Evolutionary conservation across 2,329 filamentous ascomycete genomes (phyloP).

Genomic region (Ascochyta pisi): DNA sequence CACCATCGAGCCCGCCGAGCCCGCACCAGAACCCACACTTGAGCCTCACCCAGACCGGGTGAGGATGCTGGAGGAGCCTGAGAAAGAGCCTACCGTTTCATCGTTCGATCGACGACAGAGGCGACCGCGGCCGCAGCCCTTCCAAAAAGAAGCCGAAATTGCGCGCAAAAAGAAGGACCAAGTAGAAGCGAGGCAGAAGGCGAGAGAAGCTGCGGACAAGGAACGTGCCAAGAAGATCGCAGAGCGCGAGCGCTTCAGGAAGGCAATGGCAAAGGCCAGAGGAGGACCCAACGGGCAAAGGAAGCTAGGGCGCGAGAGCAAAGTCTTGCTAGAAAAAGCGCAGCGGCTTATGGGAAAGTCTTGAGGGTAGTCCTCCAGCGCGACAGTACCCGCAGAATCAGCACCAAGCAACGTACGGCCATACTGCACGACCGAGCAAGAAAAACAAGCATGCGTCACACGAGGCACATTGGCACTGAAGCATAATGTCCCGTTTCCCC

Average conservation of each 20-base stretch:
- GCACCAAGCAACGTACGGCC: background rate
- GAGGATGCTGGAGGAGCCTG: conserved; percentile 61
- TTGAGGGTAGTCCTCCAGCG: conserved; percentile 11
- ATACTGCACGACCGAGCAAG: background rate
- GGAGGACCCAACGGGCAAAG: conserved; percentile 73
- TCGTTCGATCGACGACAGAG: conserved; percentile 32
- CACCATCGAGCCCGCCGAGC: conserved; percentile 29
- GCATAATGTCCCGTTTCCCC: background rate
- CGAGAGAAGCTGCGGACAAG: conserved; percentile 68
- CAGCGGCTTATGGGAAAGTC: conserved; percentile 67
- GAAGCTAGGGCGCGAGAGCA: conserved; percentile 82
- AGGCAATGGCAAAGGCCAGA: conserved; percentile 67
- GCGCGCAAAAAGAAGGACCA: conserved; percentile 66
- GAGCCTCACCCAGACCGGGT: conserved; percentile 68
- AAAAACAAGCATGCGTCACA: background rate
- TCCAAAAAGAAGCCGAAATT: conserved; percentile 52
- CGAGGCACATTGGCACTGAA: background rate
- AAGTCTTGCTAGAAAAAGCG: conserved; percentile 77
- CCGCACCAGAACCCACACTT: conserved; percentile 46
- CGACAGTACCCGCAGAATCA: background rate
- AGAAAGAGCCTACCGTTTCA: conserved; percentile 28
- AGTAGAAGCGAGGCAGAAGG: conserved; percentile 64
- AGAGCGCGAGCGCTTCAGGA: conserved; percentile 75
- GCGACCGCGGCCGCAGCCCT: conserved; percentile 47
- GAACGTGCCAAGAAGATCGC: conserved; percentile 61